Evolutionary conservation across 148 eudicot species (phyloP), one percentile per base, ranked within the genome.

Genomic region (Silene latifolia): DNA sequence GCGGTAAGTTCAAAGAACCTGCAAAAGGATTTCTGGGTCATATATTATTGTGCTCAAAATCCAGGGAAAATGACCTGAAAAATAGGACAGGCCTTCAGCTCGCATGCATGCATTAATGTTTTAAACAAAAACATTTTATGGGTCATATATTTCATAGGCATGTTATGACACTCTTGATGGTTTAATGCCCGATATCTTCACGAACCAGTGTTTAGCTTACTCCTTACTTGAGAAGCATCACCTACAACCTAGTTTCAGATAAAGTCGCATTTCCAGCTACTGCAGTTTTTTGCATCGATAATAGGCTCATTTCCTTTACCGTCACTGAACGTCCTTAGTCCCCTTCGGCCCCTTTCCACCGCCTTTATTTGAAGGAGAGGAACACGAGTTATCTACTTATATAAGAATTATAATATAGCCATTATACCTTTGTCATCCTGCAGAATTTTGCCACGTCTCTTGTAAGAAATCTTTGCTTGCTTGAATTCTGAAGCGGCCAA

Each of bases 391-490:
- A 39, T 8, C 44, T 39, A 39, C 44, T 13, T 48, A 48, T 48
- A 32, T 32, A 3, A 32, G 3, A 3, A 23, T 11, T 13, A 48
- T 15, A 14, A 24, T 15, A 53, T 23, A 25, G 20, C 27, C 39
- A 24, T 14, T 24, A 44, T 74, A 93, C 96, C 99, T 90, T 69
- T 75, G 66, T 74, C 84, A n/a, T 77, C 83, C 25, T 83, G 77
- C 63, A 54, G 83, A 56, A 68, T 79, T 80, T 88, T 95, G 73
- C 66, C 70, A 13, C 77, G 85, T 76, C 96, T 86, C 84, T 88
- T 95, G 73, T 78, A 80, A 69, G 96, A 85, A 81, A 95, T 86
- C 84, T 80, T 91, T 59, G 96, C 93, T 61, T 87, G 92, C 85
- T 88, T 95, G 60, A 87, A 88, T 74, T 90, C 94, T 11, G 85